Percentiles rank a stretch among this genome's conserved stretches.
These are phyloP conservation scores for Fusarium sp. DNA, from an alignment of 2,329 filamentous ascomycete species.

Conservation along the genomic window DNA sequence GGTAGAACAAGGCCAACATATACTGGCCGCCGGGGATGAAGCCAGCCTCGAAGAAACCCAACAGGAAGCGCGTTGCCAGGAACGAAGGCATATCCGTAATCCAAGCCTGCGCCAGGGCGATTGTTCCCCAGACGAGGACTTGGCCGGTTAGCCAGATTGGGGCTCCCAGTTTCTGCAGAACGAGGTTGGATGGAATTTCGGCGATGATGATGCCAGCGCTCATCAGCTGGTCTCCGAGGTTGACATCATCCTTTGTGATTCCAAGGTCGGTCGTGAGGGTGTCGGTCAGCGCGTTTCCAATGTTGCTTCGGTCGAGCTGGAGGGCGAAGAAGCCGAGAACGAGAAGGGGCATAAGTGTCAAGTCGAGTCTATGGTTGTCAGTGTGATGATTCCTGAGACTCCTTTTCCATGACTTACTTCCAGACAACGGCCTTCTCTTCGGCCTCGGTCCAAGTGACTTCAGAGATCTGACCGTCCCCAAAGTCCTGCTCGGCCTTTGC, in stretches of 20 bases:
- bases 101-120: slow-evolving; percentile 32
- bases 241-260: slow-evolving; percentile 62
- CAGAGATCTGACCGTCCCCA: not conserved
- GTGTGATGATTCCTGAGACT: not conserved
- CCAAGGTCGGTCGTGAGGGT: slow-evolving; percentile 59
- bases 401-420: slow-evolving; percentile 35
- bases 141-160: slow-evolving; percentile 35
- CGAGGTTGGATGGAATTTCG: slow-evolving; percentile 43
- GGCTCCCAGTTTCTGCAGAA: slow-evolving; percentile 31
- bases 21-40: slow-evolving; percentile 33
- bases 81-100: slow-evolving; percentile 25
- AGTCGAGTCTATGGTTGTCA: slow-evolving; percentile 39
- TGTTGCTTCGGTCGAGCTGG: slow-evolving; percentile 51
- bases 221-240: slow-evolving; percentile 60
- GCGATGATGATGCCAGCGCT: slow-evolving; percentile 60
- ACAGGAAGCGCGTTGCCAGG: slow-evolving; percentile 27
- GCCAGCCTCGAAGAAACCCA: slow-evolving; percentile 29
- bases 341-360: slow-evolving; percentile 58
- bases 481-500: not conserved
- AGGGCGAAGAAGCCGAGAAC: slow-evolving; percentile 60
- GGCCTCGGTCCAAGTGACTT: slow-evolving; percentile 15
- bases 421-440: slow-evolving; percentile 17
- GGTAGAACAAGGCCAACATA: slow-evolving; percentile 31
- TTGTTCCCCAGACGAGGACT: slow-evolving; percentile 29
- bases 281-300: slow-evolving; percentile 63